Evolutionary conservation across 352 stramenopile genomes (phyloP), one percentile per base, ranked within the genome.

Genomic region (Globisporangium perplexum): DNA sequence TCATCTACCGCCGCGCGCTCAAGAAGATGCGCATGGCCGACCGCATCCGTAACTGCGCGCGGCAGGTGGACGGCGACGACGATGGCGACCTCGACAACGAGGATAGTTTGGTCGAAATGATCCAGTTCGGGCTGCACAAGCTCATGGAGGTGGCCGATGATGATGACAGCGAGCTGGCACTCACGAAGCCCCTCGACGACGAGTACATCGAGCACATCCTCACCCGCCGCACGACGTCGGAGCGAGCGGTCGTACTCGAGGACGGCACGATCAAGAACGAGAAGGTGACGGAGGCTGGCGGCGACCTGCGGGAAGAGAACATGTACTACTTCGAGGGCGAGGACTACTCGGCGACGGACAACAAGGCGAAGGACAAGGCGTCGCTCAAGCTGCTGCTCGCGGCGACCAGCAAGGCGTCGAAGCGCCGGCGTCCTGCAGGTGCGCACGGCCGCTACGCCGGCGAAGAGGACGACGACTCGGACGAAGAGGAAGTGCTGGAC

Each of bases 311-410:
- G 6, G 81, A 88, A 45, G 81, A 88, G 28, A 89, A 90, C 41
- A 92, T 92, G 74, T 89, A 92, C 62, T 90, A 88, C 48, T 92
- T 88, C 60, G 78, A 92, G 49, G 81, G 81, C 23, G 71, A 85
- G 60, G 78, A 92, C 52, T 89, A 88, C 50, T 76, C 71, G 18
- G 77, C 70, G 17, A 62, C 61, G 42, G 68, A 45, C 43, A 55
- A 47, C 6, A 83, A 75, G 41, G 47, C 33, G 5, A 66, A 74
- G 57, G 74, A 87, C 58, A 56, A 63, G 15, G 55, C 71, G 42
- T 50, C 73, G 50, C 62, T 89, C 1, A 48, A 68, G 14, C 68
- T 72, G 31, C 46, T 86, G 3, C 74, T 72, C 24, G 44, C 55
- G 20, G 38, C 38, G 3, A 57, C 65, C 11, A 51, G 61, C 20